phyloP scores from a whole-genome alignment of 2,329 filamentous ascomycete species.

The Bipolaris sorokiniana region DNA sequence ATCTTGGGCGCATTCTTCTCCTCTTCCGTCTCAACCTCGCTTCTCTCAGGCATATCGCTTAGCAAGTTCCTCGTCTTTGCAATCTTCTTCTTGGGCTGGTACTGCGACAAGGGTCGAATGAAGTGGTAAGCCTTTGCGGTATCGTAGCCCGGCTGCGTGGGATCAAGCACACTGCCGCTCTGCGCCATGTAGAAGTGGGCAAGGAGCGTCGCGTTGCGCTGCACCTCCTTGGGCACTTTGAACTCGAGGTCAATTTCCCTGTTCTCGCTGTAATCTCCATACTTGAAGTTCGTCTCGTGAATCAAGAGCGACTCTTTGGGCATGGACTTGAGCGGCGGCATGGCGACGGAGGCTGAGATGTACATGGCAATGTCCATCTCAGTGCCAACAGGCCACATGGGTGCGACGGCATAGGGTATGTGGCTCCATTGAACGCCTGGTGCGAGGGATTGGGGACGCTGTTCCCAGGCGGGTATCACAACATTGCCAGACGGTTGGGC shows the following conservation, averaged over 20 bases:
- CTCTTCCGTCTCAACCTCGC: slow-evolving; percentile 59
- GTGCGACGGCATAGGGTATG: slow-evolving; percentile 74
- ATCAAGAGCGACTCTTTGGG: slow-evolving; percentile 74
- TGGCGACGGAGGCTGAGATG: slow-evolving; percentile 75
- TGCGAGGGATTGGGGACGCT: slow-evolving; percentile 54
- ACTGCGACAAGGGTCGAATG: slow-evolving; percentile 82
- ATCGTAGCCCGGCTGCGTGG: slow-evolving; percentile 73
- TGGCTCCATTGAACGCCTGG: slow-evolving; percentile 63
- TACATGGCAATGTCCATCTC: slow-evolving; percentile 84
- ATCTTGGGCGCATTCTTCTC: slow-evolving; percentile 66
- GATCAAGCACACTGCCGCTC: slow-evolving; percentile 77
- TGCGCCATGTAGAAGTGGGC: slow-evolving; percentile 91
- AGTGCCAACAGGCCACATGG: slow-evolving; percentile 85
- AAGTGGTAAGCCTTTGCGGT: slow-evolving; percentile 80
- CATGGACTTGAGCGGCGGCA: slow-evolving; percentile 70
- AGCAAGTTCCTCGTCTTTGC: slow-evolving; percentile 87
- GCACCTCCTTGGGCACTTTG: slow-evolving; percentile 75
- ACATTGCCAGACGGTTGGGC: slow-evolving; percentile 32
- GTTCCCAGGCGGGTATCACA: slow-evolving; percentile 46
- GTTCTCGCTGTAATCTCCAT: slow-evolving; percentile 80
- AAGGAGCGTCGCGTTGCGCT: slow-evolving; percentile 92
- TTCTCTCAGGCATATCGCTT: slow-evolving; percentile 54
- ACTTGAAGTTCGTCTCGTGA: slow-evolving; percentile 77
- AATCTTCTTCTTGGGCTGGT: slow-evolving; percentile 88
- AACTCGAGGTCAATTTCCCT: slow-evolving; percentile 79